Percentiles rank a stretch among this genome's conserved stretches.
Conservation (phyloP, 768 basidiomycete genomes). For the Russula ochroleuca region DNA sequence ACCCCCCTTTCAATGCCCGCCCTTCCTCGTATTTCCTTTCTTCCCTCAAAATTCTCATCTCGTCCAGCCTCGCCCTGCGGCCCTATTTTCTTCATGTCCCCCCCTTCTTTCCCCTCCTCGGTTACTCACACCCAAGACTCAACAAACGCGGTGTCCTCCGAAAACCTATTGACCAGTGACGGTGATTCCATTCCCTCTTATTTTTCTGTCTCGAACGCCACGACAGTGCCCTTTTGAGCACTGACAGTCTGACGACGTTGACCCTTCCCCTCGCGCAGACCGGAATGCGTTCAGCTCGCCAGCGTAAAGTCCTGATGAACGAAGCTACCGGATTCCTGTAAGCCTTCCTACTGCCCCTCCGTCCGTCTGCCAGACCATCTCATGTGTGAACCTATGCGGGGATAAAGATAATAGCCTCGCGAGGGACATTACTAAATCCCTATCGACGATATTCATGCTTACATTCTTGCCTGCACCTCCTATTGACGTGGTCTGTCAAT, state of each 20-base stretch:
- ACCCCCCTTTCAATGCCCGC: constrained; percentile 19
- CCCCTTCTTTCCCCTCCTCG: neutral
- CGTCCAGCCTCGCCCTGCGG: no score
- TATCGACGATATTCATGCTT: neutral
- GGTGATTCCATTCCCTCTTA: neutral
- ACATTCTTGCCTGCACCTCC: no score
- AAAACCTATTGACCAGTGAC: neutral
- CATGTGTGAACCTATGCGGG: no score
- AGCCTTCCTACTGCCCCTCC: no score
- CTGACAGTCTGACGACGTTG: no score
- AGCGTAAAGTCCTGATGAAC: neutral
- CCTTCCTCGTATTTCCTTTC: neutral
- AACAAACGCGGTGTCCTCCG: neutral
- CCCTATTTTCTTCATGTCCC: neutral
- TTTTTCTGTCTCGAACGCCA: neutral
- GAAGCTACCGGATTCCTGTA: neutral
- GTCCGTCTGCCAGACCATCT: no score
- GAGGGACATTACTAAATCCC: neutral
- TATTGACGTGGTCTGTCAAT: neutral
- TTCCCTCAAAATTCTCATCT: neutral
- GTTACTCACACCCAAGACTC: neutral
- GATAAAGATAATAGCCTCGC: neutral
- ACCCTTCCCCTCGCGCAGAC: neutral
- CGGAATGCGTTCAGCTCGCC: neutral
- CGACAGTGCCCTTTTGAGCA: neutral